Percentiles rank a stretch among this genome's conserved stretches.
These are phyloP conservation scores for Nymphaea colorata DNA, from an alignment of 164 flowering plant species.

Conservation along the genomic window DNA sequence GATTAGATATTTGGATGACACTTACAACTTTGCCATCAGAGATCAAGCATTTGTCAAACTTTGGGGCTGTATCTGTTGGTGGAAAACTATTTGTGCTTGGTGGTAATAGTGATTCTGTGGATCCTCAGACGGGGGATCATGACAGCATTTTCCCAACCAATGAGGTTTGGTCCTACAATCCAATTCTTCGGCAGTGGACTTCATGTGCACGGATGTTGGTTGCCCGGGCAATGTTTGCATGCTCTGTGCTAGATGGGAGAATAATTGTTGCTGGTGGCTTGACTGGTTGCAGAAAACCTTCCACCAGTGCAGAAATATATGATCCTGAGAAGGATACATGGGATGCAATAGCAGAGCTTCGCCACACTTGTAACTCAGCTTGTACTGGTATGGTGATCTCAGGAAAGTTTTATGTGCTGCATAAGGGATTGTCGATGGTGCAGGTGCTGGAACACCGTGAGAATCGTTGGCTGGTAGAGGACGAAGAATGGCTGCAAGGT, in stretches of 20 bases:
- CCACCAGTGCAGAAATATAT: constrained; percentile 72
- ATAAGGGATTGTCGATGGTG: constrained; percentile 68
- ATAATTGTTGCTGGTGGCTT: constrained; percentile 94
- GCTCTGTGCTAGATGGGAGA: constrained; percentile 72
- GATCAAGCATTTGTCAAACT: constrained; percentile 67
- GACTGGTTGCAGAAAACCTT: constrained; percentile 63
- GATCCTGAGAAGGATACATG: constrained; percentile 77
- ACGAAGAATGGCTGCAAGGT: constrained; percentile 73
- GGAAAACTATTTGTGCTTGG: constrained; percentile 85
- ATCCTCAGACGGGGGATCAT: constrained; percentile 82
- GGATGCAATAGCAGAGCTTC: constrained; percentile 68
- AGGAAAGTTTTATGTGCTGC: constrained; percentile 75
- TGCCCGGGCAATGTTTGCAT: constrained; percentile 91
- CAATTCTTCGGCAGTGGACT: constrained; percentile 48
- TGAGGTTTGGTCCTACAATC: constrained; percentile 88
- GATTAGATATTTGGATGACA: constrained; percentile 67
- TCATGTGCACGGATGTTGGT: constrained; percentile 63
- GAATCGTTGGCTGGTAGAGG: constrained; percentile 55
- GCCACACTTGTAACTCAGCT: constrained; percentile 58
- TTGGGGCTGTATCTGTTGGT: constrained; percentile 58
- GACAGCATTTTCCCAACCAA: constrained; percentile 80
- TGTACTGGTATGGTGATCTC: constrained; percentile 67
- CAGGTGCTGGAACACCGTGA: constrained; percentile 48
- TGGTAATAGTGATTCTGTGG: constrained; percentile 90
- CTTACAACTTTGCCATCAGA: constrained; percentile 76